These are phyloP conservation scores for Eucalyptus marginata DNA, from an alignment of 345 rosid species.

Conservation along the genomic window DNA sequence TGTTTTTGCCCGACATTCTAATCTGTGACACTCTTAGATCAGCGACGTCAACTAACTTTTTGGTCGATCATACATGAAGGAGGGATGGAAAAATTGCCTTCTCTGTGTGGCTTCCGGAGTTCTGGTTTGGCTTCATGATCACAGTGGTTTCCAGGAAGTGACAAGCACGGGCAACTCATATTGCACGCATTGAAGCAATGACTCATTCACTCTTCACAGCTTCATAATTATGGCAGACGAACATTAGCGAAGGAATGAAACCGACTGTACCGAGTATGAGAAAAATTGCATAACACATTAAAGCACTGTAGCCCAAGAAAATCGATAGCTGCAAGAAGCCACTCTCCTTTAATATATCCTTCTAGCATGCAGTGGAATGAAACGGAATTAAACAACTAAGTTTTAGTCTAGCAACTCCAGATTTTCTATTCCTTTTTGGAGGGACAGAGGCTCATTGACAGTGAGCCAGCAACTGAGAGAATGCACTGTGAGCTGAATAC, in stretches of 20 bases:
- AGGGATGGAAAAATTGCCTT: background rate
- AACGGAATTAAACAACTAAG: background rate
- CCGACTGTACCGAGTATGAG: slow-evolving; percentile 59
- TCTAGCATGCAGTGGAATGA: background rate
- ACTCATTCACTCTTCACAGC: slow-evolving; percentile 42
- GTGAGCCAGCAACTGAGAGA: background rate
- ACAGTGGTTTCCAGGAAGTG: background rate
- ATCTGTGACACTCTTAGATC: background rate
- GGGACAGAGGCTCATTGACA: background rate
- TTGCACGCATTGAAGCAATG: background rate
- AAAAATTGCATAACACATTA: slow-evolving; percentile 64
- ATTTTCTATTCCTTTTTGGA: background rate
- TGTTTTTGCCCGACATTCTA: background rate
- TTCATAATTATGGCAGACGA: slow-evolving; percentile 41
- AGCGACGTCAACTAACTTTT: background rate
- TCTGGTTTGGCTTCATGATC: background rate
- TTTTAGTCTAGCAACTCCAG: background rate
- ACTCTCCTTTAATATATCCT: background rate
- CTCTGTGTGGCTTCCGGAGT: background rate
- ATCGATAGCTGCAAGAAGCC: slow-evolving; percentile 60
- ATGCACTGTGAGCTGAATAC: background rate
- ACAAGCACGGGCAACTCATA: background rate
- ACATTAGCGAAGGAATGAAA: slow-evolving; percentile 49
- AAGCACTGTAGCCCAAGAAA: slow-evolving; percentile 57
- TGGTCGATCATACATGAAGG: background rate